Percentiles rank a stretch among this genome's conserved stretches.
Conservation (phyloP, 2,329 filamentous ascomycete genomes). For the Biscogniauxia marginata region DNA sequence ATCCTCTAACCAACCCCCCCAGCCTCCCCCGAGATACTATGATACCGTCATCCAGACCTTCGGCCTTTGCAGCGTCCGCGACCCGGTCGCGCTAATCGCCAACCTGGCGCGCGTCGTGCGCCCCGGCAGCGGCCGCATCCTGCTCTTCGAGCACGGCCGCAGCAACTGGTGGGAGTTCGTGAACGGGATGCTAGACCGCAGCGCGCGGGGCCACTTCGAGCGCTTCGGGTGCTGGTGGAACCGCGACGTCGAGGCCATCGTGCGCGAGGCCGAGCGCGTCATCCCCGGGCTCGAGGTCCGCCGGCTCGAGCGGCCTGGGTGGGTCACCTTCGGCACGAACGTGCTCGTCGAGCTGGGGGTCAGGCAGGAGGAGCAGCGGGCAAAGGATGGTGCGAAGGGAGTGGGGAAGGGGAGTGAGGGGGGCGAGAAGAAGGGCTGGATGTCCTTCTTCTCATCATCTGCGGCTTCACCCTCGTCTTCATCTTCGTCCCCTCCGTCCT, state of each 20-base stretch:
- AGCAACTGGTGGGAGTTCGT: conserved; percentile 50
- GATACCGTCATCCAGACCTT: conserved; percentile 65
- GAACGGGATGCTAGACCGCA: conserved; percentile 55
- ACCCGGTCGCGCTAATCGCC: conserved; percentile 52
- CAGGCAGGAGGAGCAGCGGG: conserved; percentile 12
- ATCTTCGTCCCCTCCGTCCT: neutral
- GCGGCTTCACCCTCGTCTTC: neutral
- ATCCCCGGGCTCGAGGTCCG: conserved; percentile 58
- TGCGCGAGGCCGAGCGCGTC: conserved; percentile 46
- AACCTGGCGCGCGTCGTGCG: conserved; percentile 52
- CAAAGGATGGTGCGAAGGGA: neutral
- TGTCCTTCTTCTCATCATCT: neutral
- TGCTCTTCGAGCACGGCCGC: conserved; percentile 63
- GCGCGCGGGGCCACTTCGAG: conserved; percentile 54
- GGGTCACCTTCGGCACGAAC: conserved; percentile 56
- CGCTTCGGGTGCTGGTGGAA: conserved; percentile 70
- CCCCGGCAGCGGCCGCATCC: conserved; percentile 56
- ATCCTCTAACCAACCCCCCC: conserved; percentile 38
- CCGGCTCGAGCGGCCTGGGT: conserved; percentile 49
- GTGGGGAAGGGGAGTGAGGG: conserved; percentile 10
- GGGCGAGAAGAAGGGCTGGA: conserved; percentile 8
- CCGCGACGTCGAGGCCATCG: conserved; percentile 56
- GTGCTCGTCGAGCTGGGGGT: conserved; percentile 58
- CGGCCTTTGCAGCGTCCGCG: conserved; percentile 60
- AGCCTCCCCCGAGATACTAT: conserved; percentile 44